Base-by-base conservation (phyloP, 805 yeast species). In the Maudiozyma bulderi region DNA sequence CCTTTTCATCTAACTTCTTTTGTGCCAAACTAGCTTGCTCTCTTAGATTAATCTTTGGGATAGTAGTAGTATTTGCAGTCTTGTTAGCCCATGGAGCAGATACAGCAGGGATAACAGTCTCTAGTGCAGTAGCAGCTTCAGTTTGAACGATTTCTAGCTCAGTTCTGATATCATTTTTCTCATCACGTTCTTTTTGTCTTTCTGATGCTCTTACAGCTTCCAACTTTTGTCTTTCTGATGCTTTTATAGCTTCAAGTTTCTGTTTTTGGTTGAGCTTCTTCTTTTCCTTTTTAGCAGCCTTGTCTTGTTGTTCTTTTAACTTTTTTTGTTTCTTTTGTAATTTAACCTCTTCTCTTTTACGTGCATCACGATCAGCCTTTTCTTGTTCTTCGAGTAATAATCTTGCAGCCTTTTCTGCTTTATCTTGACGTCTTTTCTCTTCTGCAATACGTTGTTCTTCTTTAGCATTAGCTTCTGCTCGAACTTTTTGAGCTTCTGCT, bases 51-150 rank as follows among this genome's bases (percentile, higher is more conserved):
- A 54, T 46, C 15, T 60, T 52, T 4, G 65, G 58, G 3, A 55
- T 52, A 29, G 53, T 51, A 40, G 49, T 53, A 1, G 53, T 45
- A 32, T 47, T 50, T 11, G 52, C 49, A 20, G 52, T 46, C 31
- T 56, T 58, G 40, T 54, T 57, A 4, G 63, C 64, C 67, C 67
- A 63, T 30, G 66, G 64, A 5, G 68, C 52, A 28, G 42, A 11
- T 14, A 28, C 28, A 14, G 31, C 33, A 5, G 51, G 10, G 28
- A 39, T 39, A 4, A 31, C 10, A 20, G 32, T 6, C 10, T 30
- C n/a, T 40, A 15, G 31, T 3, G 41, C 34, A 31, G 13, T 11
- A 20, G 37, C 37, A 34, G 11, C 37, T n/a, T 34, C 37, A 10
- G n/a, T 3, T 39, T 30, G 14, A 13, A 7, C 14, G 15, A 6